Conservation (phyloP, 2,329 filamentous ascomycete genomes). For the Fusarium tupiense region DNA sequence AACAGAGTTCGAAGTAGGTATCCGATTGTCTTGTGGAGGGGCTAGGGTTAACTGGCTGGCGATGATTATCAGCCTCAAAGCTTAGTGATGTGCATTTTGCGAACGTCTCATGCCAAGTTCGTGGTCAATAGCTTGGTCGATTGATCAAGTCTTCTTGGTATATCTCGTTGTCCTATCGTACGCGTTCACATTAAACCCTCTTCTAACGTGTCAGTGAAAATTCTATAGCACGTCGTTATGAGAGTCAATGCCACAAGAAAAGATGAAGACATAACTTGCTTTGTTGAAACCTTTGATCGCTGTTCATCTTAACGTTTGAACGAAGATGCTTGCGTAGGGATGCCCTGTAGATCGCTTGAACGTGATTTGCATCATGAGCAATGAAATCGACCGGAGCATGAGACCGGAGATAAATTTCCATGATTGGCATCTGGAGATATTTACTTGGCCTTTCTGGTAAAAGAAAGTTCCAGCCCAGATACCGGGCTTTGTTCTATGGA, state of each 20-base stretch:
- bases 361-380: too few species aligned
- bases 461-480: not conserved
- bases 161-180: not conserved
- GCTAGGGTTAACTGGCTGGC: not conserved
- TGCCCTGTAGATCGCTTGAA: not conserved
- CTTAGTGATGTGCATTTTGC: too few species aligned
- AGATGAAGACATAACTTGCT: not conserved
- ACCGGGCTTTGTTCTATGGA: not conserved
- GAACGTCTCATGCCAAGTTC: too few species aligned
- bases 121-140: not conserved
- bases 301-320: not conserved
- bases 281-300: not conserved
- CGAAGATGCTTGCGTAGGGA: not conserved
- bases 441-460: not conserved
- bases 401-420: not conserved
- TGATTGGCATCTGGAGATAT: accelerated
- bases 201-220: not conserved
- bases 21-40: not conserved
- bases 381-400: not conserved
- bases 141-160: not conserved
- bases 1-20: not conserved
- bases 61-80: not conserved
- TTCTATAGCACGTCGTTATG: not conserved
- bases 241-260: not conserved
- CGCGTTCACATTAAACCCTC: not conserved